Percentiles rank a stretch among this genome's conserved stretches.
phyloP scores from a whole-genome alignment of 2,329 filamentous ascomycete genomes.

The Penicillium corylophilum region DNA sequence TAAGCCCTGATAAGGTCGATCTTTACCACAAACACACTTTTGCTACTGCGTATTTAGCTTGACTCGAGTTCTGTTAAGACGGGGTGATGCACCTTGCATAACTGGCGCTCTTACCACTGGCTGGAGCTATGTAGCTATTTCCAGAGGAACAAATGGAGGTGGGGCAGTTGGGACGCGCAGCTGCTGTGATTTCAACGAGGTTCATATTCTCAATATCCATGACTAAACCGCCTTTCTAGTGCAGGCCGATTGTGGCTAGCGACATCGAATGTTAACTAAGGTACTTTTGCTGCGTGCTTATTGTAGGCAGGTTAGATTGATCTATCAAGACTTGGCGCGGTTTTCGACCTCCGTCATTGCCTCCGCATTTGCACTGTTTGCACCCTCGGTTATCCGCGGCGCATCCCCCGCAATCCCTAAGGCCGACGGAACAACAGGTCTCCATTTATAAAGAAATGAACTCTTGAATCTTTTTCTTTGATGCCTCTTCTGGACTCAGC shows the following conservation, averaged over 20 bases:
- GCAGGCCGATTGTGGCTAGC: not conserved
- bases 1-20: constrained; percentile 20
- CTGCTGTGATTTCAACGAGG: not conserved
- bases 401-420: constrained; percentile 25
- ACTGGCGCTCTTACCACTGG: not conserved
- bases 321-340: not conserved
- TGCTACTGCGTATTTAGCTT: not conserved
- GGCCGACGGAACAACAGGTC: constrained; percentile 11
- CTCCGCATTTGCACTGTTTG: constrained; percentile 19
- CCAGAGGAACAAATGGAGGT: not conserved
- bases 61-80: not conserved
- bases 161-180: not conserved
- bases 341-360: constrained; percentile 7
- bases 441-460: constrained; percentile 13
- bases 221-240: not conserved
- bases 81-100: not conserved
- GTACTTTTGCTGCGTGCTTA: not conserved
- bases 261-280: not conserved
- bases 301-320: no score
- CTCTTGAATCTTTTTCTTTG: not conserved
- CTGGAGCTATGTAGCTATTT: not conserved
- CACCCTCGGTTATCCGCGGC: constrained; percentile 30
- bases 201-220: not conserved
- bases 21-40: not conserved
- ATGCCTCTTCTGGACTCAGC: constrained; percentile 1